phyloP scores from a whole-genome alignment of 345 rosid species.

The Eucalyptus marginata region DNA sequence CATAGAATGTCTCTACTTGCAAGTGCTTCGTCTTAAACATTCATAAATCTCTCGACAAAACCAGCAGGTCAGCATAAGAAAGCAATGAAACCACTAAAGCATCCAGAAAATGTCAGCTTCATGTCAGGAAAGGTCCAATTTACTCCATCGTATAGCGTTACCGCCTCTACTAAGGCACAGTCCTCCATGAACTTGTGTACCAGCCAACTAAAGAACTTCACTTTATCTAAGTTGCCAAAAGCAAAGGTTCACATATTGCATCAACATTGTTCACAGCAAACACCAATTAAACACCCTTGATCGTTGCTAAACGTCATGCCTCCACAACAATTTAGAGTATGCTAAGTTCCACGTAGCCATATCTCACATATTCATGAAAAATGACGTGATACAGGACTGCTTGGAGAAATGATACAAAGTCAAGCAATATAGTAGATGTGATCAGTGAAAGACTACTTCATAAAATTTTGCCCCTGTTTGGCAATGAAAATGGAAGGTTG shows the following conservation, averaged over 20 bases:
- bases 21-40: neutral
- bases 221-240: neutral
- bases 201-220: neutral
- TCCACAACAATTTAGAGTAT: neutral
- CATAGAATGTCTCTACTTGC: neutral
- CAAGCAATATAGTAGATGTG: neutral
- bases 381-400: too few relatives aligned
- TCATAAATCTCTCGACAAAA: neutral
- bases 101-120: neutral
- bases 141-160: neutral
- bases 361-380: too few relatives aligned
- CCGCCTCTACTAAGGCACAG: neutral
- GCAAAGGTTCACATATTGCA: neutral
- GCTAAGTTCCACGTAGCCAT: neutral
- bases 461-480: constrained; percentile 79
- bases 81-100: neutral
- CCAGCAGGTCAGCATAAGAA: neutral
- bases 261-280: neutral
- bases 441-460: constrained; percentile 35
- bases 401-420: neutral
- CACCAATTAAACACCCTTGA: neutral
- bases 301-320: neutral
- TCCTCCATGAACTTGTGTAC: neutral
- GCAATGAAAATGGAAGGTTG: constrained; percentile 75
- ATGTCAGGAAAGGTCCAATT: neutral